Conservation (phyloP, 2,329 filamentous ascomycete species). For the Aspergillus piperis region DNA sequence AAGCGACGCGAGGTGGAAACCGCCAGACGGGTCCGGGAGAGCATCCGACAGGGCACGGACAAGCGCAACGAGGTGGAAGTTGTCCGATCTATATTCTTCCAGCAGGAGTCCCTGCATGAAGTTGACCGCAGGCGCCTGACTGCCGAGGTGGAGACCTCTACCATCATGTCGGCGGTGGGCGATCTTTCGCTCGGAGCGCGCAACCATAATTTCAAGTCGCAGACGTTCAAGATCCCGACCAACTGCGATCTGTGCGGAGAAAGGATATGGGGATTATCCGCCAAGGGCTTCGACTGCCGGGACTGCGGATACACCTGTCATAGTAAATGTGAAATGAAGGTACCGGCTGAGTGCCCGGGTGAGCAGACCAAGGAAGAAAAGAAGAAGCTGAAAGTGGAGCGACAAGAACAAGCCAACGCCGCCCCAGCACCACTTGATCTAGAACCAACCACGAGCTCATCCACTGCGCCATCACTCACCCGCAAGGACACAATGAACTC, state of each 20-base stretch:
- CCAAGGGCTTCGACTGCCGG: slow-evolving; percentile 93
- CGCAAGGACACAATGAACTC: slow-evolving; percentile 89
- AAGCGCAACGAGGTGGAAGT: slow-evolving; percentile 86
- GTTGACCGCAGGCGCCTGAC: slow-evolving; percentile 81
- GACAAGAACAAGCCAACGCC: slow-evolving; percentile 75
- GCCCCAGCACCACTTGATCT: slow-evolving; percentile 39
- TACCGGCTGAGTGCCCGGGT: slow-evolving; percentile 91
- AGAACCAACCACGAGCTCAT: slow-evolving; percentile 37
- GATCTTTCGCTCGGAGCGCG: slow-evolving; percentile 90
- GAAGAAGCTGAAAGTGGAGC: slow-evolving; percentile 86
- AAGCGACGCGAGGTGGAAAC: slow-evolving; percentile 83
- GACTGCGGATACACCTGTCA: slow-evolving; percentile 98
- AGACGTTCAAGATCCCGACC: slow-evolving; percentile 98
- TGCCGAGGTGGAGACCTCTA: slow-evolving; percentile 89
- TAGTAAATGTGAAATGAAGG: slow-evolving; percentile 99
- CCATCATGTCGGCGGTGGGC: slow-evolving; percentile 86
- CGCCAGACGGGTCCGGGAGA: slow-evolving; percentile 71
- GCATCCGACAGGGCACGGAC: slow-evolving; percentile 78
- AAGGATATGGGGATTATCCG: slow-evolving; percentile 93
- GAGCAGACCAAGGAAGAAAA: slow-evolving; percentile 92
- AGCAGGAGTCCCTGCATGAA: slow-evolving; percentile 83
- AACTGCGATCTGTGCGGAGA: slow-evolving; percentile 97
- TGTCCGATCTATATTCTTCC: slow-evolving; percentile 76
- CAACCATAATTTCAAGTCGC: slow-evolving; percentile 97
- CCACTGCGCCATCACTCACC: slow-evolving; percentile 68